Evolutionary conservation across 2,329 filamentous ascomycete species (phyloP).

Genomic region (Hypoxylon sp.): DNA sequence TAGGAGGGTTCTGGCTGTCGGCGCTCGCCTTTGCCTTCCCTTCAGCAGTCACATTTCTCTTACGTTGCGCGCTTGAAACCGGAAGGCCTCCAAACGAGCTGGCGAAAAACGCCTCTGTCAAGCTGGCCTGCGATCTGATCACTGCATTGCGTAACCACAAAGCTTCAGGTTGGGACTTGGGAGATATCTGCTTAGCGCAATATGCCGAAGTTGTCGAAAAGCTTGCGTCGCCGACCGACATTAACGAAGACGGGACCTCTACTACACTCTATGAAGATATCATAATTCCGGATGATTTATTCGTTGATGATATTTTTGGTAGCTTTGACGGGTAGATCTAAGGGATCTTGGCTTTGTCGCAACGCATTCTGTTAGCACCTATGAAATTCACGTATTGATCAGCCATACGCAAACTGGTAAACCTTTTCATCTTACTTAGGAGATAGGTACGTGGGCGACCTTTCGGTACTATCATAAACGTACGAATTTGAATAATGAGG

Average conservation of each 20-base stretch:
- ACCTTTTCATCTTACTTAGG: no score
- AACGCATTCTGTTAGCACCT: no score
- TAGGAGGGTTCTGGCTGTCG: constrained; percentile 66
- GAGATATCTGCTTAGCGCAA: constrained; percentile 64
- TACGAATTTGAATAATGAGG: no score
- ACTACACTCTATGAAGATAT: constrained; percentile 20
- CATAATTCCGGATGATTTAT: constrained; percentile 29
- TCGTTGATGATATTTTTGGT: constrained; percentile 34
- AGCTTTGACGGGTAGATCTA: constrained; percentile 23
- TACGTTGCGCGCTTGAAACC: constrained; percentile 64
- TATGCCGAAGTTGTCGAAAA: constrained; percentile 64
- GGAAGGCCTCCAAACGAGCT: constrained; percentile 57
- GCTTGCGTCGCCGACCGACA: constrained; percentile 51
- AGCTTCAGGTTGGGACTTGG: constrained; percentile 64
- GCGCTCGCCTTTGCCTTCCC: constrained; percentile 64
- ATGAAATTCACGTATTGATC: no score
- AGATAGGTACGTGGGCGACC: no score
- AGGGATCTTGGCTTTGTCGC: neutral
- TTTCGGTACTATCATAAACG: no score
- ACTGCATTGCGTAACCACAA: constrained; percentile 58
- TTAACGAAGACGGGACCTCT: neutral
- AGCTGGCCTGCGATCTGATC: constrained; percentile 61
- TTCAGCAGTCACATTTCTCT: constrained; percentile 64
- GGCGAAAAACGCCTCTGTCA: constrained; percentile 58
- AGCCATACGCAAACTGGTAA: no score